Base-by-base conservation (phyloP, 768 basidiomycete species). In the Amanita molliuscula region DNA sequence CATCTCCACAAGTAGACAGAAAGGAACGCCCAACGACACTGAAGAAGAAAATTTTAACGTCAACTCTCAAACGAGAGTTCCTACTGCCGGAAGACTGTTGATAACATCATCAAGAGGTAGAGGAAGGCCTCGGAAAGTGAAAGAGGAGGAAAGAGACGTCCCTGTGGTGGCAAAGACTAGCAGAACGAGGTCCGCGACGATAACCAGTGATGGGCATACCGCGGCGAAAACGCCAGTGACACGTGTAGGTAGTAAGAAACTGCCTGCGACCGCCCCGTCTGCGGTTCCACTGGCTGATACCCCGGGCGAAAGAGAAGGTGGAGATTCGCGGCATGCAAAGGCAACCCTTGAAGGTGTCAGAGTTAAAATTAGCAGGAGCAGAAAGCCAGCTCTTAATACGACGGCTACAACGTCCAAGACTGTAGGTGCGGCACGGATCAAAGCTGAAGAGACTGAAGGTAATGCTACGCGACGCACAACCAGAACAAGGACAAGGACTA, bases 231-330 rank as follows among this genome's bases (percentile, higher is more conserved):
- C 41, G 15, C 49, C 49, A 7, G 49, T 29, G 11, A 50, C 49
- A 21, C 49, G 49, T 2, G 23, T 18, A n/a, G 16, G 49, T 9
- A 42, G 31, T 21, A 50, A 16, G 41, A 50, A 34, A 26, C 33
- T 31, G 2, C 49, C 49, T 50, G 40, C 41, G 15, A 50, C 41
- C 7, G 49, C 49, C 6, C 49, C 49, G 10, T 50, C 49, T n/a
- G 41, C 15, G 11, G 20, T 41, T 41, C 15, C 48, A n/a, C 20
- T 31, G 18, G 36, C 10, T 11, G 42, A 42, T 36, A 16, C 18
- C 23, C 5, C 3, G n/a, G 37, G 29, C 18, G 33, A 36, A 9
- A 33, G n/a, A 44, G 38, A 34, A 35, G 35, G 34, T 18, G 31
- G 31, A 11, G 21, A 35, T 21, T 7, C 38, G 18, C 49, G 23